Evolutionary conservation across 1,284 basidiomycete genomes (phyloP).

Genomic region (Ustilago vetiveriae): DNA sequence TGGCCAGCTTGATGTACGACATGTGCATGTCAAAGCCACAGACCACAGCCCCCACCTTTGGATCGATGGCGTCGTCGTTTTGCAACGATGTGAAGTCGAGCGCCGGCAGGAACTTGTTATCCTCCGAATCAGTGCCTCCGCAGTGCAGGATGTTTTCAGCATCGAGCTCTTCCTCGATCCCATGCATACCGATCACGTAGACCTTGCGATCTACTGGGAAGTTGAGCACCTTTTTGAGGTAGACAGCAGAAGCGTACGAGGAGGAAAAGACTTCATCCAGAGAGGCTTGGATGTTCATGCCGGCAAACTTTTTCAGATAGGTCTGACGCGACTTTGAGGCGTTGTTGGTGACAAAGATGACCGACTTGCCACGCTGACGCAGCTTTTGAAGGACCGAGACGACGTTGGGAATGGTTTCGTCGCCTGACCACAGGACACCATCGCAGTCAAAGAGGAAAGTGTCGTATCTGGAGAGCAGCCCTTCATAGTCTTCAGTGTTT

Average conservation of each 20-base stretch:
- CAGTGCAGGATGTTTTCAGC: slow-evolving; percentile 81
- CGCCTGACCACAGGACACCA: slow-evolving; percentile 85
- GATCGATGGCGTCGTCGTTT: slow-evolving; percentile 72
- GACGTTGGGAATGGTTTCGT: slow-evolving; percentile 67
- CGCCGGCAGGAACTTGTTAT: slow-evolving; percentile 80
- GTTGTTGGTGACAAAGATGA: slow-evolving; percentile 97
- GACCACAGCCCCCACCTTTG: slow-evolving; percentile 84
- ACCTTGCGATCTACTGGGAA: slow-evolving; percentile 91
- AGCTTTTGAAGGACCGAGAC: slow-evolving; percentile 68
- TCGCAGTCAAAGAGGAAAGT: slow-evolving; percentile 79
- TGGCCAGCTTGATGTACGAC: slow-evolving; percentile 87
- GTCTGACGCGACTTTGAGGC: slow-evolving; percentile 89
- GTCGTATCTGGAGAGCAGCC: slow-evolving; percentile 58
- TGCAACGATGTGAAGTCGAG: slow-evolving; percentile 75
- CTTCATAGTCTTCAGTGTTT: slow-evolving; percentile 37
- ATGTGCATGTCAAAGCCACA: slow-evolving; percentile 74
- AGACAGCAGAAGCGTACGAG: slow-evolving; percentile 91
- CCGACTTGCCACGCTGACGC: slow-evolving; percentile 76
- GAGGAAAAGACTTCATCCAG: slow-evolving; percentile 91
- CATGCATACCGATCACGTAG: slow-evolving; percentile 91
- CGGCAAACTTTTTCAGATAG: slow-evolving; percentile 91
- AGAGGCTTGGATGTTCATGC: slow-evolving; percentile 83
- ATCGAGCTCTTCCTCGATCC: slow-evolving; percentile 89
- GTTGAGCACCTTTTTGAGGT: slow-evolving; percentile 86
- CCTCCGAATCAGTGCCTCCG: slow-evolving; percentile 87